Conservation (phyloP, 2,329 filamentous ascomycete species). For the Kalaharituber pfeilii region DNA sequence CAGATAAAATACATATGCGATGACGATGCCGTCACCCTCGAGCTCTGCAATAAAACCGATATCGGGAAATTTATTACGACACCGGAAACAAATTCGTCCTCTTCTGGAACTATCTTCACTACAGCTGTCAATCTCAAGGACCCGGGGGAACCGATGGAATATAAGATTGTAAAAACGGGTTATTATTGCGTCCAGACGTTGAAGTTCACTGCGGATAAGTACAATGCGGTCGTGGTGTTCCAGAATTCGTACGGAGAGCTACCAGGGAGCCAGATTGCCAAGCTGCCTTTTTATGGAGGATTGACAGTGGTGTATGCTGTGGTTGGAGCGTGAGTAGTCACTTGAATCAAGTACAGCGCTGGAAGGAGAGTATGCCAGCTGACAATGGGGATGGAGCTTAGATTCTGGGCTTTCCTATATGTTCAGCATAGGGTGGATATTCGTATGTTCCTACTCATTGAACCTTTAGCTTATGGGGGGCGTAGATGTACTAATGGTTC, state of each 20-base stretch:
- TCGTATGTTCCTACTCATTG: slow-evolving; percentile 33
- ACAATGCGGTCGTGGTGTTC: slow-evolving; percentile 71
- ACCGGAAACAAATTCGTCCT: slow-evolving; percentile 53
- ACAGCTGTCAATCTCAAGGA: slow-evolving; percentile 67
- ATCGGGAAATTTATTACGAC: slow-evolving; percentile 71
- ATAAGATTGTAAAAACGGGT: slow-evolving; percentile 72
- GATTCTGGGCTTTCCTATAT: slow-evolving; percentile 88
- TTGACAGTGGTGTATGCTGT: slow-evolving; percentile 87
- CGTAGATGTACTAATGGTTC: slow-evolving; percentile 26
- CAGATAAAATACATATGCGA: slow-evolving; percentile 60
- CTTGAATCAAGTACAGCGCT: slow-evolving; percentile 8
- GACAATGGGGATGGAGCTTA: slow-evolving; percentile 25
- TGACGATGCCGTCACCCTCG: slow-evolving; percentile 46
- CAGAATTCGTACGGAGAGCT: slow-evolving; percentile 93
- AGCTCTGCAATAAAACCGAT: slow-evolving; percentile 58
- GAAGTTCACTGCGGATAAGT: slow-evolving; percentile 41
- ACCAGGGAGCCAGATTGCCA: slow-evolving; percentile 85
- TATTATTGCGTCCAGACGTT: slow-evolving; percentile 83
- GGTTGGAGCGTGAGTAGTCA: slow-evolving; percentile 42
- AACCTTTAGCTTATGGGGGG: neutral
- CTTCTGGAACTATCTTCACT: slow-evolving; percentile 56
- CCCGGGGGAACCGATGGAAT: slow-evolving; percentile 48
- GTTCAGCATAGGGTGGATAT: slow-evolving; percentile 90
- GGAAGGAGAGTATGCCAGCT: slow-evolving; percentile 3
- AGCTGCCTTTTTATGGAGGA: slow-evolving; percentile 90